Base-by-base conservation (phyloP, 352 stramenopile species). In the Phytopythium delawarense region DNA sequence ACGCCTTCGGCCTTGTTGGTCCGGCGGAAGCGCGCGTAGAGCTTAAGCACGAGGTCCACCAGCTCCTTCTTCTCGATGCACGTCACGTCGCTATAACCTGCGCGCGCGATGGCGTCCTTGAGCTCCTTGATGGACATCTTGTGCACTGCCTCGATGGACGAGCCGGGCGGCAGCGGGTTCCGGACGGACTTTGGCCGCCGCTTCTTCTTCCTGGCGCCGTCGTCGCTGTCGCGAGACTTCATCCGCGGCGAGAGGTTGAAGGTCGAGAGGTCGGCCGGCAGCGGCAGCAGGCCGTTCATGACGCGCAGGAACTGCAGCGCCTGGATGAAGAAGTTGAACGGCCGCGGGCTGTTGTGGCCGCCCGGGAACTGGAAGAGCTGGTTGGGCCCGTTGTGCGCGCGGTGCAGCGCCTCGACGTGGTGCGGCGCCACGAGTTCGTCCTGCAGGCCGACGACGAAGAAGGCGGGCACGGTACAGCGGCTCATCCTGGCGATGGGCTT, bases 51-150 rank as follows among this genome's bases (percentile, higher is more conserved):
- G n/a, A 95, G 75, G 12, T 93, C 81, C 50, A 95, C 73, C 42
- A 95, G 74, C 28, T 95, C 86, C 46, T 77, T 73, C 67, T 93
- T 95, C 64, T 95, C 86, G 44, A 95, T 83, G 52, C 84, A 89
- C 34, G 83, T 75, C 18, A 86, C 70, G 57, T 91, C 80, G 30
- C 79, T 84, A 48, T 91, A 91, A 9, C 84, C 84, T 1, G 79
- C 84, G 21, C 82, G 77, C 23, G 81, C 76, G 25, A 92, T 84
- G 23, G 77, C 84, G 50, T 80, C 67, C 59, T 93, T 95, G n/a
- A 95, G 72, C 52, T 93, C 77, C 59, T 88, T 91, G 28, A 93
- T 69, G 16, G 74, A 73, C 81, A 92, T 92, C 57, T 78, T 75
- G 51, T 86, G 78, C 28, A 95, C 74, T 1, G 69, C 62, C 57